phyloP scores from a whole-genome alignment of 805 yeast genomes.

The Kuraishia floccosa region DNA sequence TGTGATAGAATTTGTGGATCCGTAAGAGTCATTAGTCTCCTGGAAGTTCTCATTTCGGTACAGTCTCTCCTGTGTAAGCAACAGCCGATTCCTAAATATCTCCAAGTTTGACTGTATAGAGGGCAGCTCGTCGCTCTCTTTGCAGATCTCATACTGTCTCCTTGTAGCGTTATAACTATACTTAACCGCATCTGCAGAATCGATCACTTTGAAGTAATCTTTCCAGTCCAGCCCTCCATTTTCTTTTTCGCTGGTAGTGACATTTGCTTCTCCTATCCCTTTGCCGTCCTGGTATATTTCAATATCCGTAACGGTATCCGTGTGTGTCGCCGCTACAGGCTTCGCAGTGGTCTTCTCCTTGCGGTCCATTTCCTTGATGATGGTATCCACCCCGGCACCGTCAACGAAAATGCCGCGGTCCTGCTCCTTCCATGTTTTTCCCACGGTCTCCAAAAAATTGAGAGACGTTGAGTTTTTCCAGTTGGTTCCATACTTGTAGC shows the following conservation, averaged over 20 bases:
- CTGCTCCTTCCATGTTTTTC: slow-evolving; percentile 77
- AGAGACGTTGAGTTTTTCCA: slow-evolving; percentile 70
- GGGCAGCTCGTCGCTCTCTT: slow-evolving; percentile 2
- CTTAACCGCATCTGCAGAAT: slow-evolving; percentile 53
- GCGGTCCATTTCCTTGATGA: slow-evolving; percentile 24
- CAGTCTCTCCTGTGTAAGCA: slow-evolving; percentile 57
- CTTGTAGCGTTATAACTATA: slow-evolving; percentile 50
- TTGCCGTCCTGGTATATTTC: slow-evolving; percentile 1
- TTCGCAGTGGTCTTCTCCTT: neutral
- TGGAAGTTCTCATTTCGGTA: slow-evolving; percentile 71
- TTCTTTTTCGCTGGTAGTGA: slow-evolving; percentile 2
- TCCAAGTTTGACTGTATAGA: slow-evolving; percentile 19
- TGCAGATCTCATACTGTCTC: slow-evolving; percentile 42
- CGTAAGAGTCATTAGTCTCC: slow-evolving; percentile 22
- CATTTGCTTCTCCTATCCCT: slow-evolving; percentile 4
- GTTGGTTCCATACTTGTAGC: slow-evolving; percentile 68
- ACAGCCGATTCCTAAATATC: slow-evolving; percentile 42
- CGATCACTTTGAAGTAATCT: slow-evolving; percentile 58
- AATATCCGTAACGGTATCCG: slow-evolving; percentile 1
- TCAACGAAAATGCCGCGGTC: slow-evolving; percentile 82
- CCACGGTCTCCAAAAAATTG: slow-evolving; percentile 63
- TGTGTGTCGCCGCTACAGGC: slow-evolving; percentile 1
- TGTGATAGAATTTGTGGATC: slow-evolving; percentile 31
- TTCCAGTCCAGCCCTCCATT: slow-evolving; percentile 41
- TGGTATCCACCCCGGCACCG: slow-evolving; percentile 52